Conservation (phyloP, 176 grass and related monocot genomes). For the Oryza brachyantha region DNA sequence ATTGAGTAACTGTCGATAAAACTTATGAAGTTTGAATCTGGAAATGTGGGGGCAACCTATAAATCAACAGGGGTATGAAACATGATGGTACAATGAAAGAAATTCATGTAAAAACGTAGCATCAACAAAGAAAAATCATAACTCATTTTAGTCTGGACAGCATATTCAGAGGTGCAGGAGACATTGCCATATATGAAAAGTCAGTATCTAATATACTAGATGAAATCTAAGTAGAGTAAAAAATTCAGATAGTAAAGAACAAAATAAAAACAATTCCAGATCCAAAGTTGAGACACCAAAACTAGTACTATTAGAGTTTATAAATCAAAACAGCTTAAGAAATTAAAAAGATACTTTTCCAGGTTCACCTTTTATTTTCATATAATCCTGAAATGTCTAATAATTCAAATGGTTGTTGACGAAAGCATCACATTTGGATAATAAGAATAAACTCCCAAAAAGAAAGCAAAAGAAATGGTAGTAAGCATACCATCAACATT, state of each 20-base stretch:
- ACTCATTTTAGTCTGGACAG: background rate
- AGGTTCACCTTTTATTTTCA: slow-evolving; percentile 6
- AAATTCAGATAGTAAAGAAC: background rate
- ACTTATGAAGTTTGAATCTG: background rate
- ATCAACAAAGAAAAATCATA: slow-evolving; percentile 1
- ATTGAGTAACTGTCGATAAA: background rate
- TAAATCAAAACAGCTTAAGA: slow-evolving; percentile 7
- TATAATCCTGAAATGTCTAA: slow-evolving; percentile 5
- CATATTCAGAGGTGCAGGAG: slow-evolving; percentile 1
- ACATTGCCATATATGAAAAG: slow-evolving; percentile 4
- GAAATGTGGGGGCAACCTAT: background rate
- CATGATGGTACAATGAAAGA: background rate
- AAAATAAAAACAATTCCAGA: background rate
- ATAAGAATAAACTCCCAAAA: slow-evolving; percentile 8
- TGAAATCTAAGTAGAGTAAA: slow-evolving; percentile 16
- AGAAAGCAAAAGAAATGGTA: slow-evolving; percentile 15
- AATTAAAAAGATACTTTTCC: slow-evolving; percentile 26
- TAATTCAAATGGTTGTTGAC: slow-evolving; percentile 24
- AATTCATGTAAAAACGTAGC: background rate
- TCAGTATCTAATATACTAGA: background rate
- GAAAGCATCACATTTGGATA: slow-evolving; percentile 5
- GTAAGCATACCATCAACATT: slow-evolving; percentile 90
- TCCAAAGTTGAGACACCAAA: background rate
- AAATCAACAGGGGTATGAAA: background rate
- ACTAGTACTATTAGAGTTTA: slow-evolving; percentile 13